phyloP scores from a whole-genome alignment of 148 eudicot genomes.

The Beta vulgaris region DNA sequence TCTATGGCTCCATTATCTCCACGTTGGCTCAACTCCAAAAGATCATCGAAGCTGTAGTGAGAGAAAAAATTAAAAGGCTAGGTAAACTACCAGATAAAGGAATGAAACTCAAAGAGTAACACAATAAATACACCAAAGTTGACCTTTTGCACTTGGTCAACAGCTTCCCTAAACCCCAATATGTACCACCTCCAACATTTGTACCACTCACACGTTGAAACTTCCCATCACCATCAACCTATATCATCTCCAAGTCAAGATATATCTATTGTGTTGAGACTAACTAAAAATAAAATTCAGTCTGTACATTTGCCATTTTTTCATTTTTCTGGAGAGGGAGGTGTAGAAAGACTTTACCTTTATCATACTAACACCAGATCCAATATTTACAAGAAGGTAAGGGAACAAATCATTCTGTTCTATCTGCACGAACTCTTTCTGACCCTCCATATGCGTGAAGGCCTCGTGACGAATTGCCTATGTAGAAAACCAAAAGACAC shows the following conservation, averaged over 20 bases:
- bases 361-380: constrained; percentile 97
- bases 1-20: constrained; percentile 89
- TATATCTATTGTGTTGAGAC: neutral
- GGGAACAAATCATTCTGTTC: constrained; percentile 91
- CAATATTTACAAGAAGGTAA: constrained; percentile 92
- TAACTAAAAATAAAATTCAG: neutral
- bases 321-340: neutral
- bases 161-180: constrained; percentile 94
- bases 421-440: constrained; percentile 89
- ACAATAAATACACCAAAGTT: neutral
- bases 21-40: constrained; percentile 88
- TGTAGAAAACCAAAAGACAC: constrained; percentile 10
- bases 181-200: constrained; percentile 99
- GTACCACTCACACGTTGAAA: constrained; percentile 96
- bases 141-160: constrained; percentile 95
- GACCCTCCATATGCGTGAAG: constrained; percentile 92
- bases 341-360: constrained; percentile 52
- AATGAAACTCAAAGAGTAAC: constrained; percentile 11
- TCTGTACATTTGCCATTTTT: neutral
- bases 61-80: constrained; percentile 1
- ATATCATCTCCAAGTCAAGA: constrained; percentile 21
- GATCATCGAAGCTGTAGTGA: constrained; percentile 74
- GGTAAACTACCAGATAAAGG: constrained; percentile 13
- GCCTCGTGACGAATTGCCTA: constrained; percentile 99
- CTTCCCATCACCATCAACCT: constrained; percentile 96